Evolutionary conservation across 495 filamentous ascomycete genomes (phyloP), one percentile per base, ranked within the genome.

Genomic region (Articulospora tetracladia): DNA sequence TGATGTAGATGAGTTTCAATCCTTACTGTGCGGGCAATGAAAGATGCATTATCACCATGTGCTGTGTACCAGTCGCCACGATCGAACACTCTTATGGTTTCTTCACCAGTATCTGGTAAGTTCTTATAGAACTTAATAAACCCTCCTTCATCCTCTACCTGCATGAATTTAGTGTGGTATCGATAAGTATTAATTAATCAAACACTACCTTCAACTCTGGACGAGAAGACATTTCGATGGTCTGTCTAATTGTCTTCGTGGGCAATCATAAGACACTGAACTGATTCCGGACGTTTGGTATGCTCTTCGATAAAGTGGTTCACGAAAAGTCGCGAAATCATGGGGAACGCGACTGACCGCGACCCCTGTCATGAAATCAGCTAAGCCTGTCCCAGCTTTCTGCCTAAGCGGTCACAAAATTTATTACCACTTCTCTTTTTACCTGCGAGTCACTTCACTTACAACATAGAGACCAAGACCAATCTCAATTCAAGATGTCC

Each of bases 101-200:
- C 91, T 11, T 79, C 81, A 68, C 83, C 80, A 52, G 85, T 83
- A 19, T 72, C 57, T 8, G 90, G 84, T 10, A 98, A 83, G 30
- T 82, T 86, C 60, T 91, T 91, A 79, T 92, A 98, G 78, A 93
- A 96, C 36, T 86, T 86, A 71, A 97, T 97, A 77, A 98, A 98
- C 61, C 93, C 90, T 68, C 85, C 84, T 79, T 98, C 94, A 71
- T 98, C 94, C 66, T 98, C 94, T 65, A 97, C 88, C 91, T 95
- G 24, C 39, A 36, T 17, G 34, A 39, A 46, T 68, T 32, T 54
- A 68, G 59, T 54, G 23, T 61, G 39, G 23, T 20, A 28, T 53
- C 52, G 41, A 47, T 60, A 22, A 24, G 20, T 39, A 25, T 46
- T 92, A 27, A 27, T 25, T 32, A 30, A 11, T 39, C 23, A 24